Evolutionary conservation across 352 stramenopile genomes (phyloP), one percentile per base, ranked within the genome.

Genomic region (Phytophthora foliorum): DNA sequence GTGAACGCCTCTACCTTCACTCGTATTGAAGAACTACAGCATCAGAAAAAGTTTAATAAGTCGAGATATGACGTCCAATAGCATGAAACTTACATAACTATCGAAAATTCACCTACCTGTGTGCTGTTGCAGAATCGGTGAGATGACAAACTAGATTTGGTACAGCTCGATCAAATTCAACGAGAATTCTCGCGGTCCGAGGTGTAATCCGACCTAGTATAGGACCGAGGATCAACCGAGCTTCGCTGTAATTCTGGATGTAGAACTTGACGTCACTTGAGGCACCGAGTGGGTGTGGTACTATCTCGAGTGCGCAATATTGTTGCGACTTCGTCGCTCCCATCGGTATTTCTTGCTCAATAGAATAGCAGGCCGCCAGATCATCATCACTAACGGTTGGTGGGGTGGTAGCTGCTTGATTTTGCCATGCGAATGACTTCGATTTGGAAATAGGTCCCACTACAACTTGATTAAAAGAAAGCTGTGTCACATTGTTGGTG

Each of bases 171-270:
- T 92, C 84, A 19, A 92, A 51, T 39, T 92, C 86, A 34, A 94
- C 54, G 3, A 94, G 71, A 27, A 94, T 83, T 19, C 86, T 71
- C 1, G 76, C 76, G 22, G 84, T 78, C 13, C 70, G 64, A 7
- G 80, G 70, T n/a, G 81, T 88, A 14, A 92, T 74, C 16, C 77
- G 73, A 24, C 86, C 84, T 25, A 94, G 59, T n/a, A 94, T 65
- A 10, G 86, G 86, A 3, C 86, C 86, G 8, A 92, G 25, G 24
- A 92, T 29, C 2, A 94, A 42, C 2, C 64, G 74, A 7, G 86
- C 77, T 11, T 82, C 69, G 1, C 72, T 61, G 14, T 74, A 64
- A 25, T 74, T 56, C 36, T 81, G 61, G 1, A 74, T 42, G 48
- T 88, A 83, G 24, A 89, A 78, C 22, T 71, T 69, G 10, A 79